Evolutionary conservation across 1,284 basidiomycete genomes (phyloP), one percentile per base, ranked within the genome.

Genomic region (Cutaneotrichosporon cutaneum): DNA sequence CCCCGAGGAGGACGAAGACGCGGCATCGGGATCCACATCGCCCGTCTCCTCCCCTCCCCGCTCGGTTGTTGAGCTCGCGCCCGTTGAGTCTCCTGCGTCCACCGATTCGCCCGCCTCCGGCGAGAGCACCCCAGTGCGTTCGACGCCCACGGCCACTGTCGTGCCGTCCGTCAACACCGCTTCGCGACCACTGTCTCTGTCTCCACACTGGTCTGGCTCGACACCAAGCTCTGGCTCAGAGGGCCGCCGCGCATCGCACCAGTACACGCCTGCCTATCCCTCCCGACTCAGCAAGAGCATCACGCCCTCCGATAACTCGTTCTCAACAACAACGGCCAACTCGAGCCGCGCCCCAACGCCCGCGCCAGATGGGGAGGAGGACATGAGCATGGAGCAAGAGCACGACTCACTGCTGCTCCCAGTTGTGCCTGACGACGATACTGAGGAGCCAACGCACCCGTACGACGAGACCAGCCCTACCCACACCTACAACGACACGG

Each of bases 201-300:
- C 52, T 9, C 52, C 52, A 8, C 52, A 39, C 21, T 36, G 30
- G 33, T 54, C 35, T 27, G 52, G 52, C 21, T 54, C 54, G 2
- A 53, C 61, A 9, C 55, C 65, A 2, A 42, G 59, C 50, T 47
- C 51, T 44, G 53, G 55, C 10, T 60, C 57, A 0, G 36, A 39
- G 6, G 50, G 27, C 1, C 71, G 68, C 56, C 70, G 71, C 39
- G 54, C 66, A 42, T 71, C 76, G 4, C 77, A 80, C 58, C 71
- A 70, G 2, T 79, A 79, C 61, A 77, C 77, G 1, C 78, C 78
- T 2, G 61, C 62, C 2, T 69, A 74, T 42, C 78, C 78, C 1
- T 76, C 74, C 10, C 66, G 78, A 4, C 65, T 80, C 2, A 76
- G 77, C 68, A 78, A 78, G 63, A 75, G 72, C 22, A 71, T 79